Conservation (phyloP, 306 rosid species). For the Cicer yamashitae region DNA sequence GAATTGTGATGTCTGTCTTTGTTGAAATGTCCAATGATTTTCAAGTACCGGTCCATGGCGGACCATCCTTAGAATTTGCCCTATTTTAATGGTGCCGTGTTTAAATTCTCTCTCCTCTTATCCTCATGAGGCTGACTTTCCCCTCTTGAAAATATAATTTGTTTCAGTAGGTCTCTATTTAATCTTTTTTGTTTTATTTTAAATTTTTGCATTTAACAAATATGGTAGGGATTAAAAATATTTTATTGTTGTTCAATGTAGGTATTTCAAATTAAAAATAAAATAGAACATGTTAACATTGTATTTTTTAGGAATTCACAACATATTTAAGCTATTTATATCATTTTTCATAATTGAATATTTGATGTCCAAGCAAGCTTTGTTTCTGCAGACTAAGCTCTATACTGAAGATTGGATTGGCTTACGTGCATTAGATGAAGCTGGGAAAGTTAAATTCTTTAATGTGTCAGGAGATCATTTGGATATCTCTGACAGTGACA, state of each 20-base stretch:
- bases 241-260: no score
- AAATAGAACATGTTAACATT: no score
- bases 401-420: constrained; percentile 62
- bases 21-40: background rate
- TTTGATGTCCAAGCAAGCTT: constrained; percentile 23
- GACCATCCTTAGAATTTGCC: background rate
- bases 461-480: constrained; percentile 53
- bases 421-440: constrained; percentile 52
- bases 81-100: background rate
- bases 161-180: no score
- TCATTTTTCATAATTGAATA: background rate
- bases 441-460: constrained; percentile 59
- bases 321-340: background rate
- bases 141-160: background rate
- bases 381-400: constrained; percentile 53
- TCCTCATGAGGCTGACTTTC: background rate
- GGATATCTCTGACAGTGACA: constrained; percentile 42
- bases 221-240: no score
- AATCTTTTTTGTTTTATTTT: no score
- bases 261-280: no score
- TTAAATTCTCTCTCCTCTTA: background rate
- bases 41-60: background rate
- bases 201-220: no score
- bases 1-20: background rate
- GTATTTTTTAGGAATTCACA: background rate